These are phyloP conservation scores for Fusarium newnesense DNA, from an alignment of 2,329 filamentous ascomycete genomes.

Conservation along the genomic window DNA sequence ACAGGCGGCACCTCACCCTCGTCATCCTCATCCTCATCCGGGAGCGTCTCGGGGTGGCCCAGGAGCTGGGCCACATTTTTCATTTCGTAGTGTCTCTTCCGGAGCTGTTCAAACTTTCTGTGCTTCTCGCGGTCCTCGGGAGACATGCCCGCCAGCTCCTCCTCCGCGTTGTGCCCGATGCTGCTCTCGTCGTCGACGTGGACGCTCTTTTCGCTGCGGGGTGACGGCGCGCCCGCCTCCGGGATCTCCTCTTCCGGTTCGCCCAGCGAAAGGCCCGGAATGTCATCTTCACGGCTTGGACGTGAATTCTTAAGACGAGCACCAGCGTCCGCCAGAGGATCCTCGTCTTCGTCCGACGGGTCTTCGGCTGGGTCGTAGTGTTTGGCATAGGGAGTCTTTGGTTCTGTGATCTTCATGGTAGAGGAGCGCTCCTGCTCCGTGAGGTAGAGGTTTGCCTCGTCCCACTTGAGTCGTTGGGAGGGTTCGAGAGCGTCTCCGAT, in stretches of 20 bases:
- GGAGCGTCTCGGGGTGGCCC: conserved; percentile 76
- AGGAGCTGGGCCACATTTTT: conserved; percentile 89
- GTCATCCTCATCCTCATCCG: conserved; percentile 68
- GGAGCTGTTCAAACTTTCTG: conserved; percentile 85
- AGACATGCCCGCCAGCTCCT: conserved; percentile 63
- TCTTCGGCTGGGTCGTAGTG: conserved; percentile 93
- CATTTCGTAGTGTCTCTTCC: conserved; percentile 99
- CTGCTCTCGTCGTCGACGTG: conserved; percentile 76
- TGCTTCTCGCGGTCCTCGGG: conserved; percentile 91
- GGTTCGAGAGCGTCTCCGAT: conserved; percentile 57
- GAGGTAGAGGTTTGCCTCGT: conserved; percentile 96
- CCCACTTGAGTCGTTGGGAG: conserved; percentile 91
- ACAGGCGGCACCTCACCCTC: conserved; percentile 58
- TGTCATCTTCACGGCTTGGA: conserved; percentile 73
- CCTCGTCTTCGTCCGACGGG: conserved; percentile 78
- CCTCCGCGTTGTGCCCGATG: conserved; percentile 68
- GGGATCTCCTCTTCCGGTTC: conserved; percentile 84
- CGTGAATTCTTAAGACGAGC: conserved; percentile 47
- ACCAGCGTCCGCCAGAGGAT: conserved; percentile 45
- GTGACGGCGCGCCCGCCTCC: conserved; percentile 53
- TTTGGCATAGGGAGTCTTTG: conserved; percentile 95
- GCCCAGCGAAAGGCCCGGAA: conserved; percentile 90
- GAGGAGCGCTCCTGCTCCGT: conserved; percentile 94
- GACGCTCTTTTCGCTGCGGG: conserved; percentile 73
- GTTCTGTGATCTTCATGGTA: conserved; percentile 99